Evolutionary conservation across 164 flowering plant species (phyloP), one percentile per base, ranked within the genome.

Genomic region (Nymphaea thermarum): DNA sequence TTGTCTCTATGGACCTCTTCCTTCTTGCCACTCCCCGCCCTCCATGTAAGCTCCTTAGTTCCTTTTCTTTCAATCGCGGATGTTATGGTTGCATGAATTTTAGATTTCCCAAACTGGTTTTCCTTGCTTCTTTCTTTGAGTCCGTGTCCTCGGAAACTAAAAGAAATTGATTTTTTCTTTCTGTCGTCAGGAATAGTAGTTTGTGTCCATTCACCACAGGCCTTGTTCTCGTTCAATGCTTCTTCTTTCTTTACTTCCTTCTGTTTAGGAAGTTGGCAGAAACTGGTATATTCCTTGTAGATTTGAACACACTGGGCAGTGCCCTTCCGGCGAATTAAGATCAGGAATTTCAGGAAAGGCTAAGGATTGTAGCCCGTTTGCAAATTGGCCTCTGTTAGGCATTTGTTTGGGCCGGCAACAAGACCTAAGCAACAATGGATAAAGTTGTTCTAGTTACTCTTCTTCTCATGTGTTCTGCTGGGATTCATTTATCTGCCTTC

Each of bases 401-500:
- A 12, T 6, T 47, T 47, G 11, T 7, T 47, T 47, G 7, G 55
- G 12, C 12, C 12, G 55, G 55, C 3, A 25, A 25, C 1, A 47
- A 12, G 55, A 47, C 7, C 12, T 47, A 2, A 2, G 55, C 12
- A 47, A 47, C 7, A 12, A 47, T 47, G 55, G 55, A 47, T 7
- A 47, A 47, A 47, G 55, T 7, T 47, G 55, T 47, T 47, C 7
- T 47, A 12, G 55, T 47, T 7, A 5, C 12, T 47, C 12, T 71
- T 70, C 75, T 72, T 45, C 72, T 70, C 8, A 17, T 85, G 0
- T 47, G 7, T 47, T 7, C 55, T 7, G 55, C 55, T 47, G 12
- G 7, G 12, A 3, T 47, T 47, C 55, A 47, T 47, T 47, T 12
- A 12, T 7, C 55, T 12, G 55, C 80, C 59, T 87, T 77, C 75